Evolutionary conservation across 352 stramenopile species (phyloP).

Genomic region (Globisporangium irregulare): DNA sequence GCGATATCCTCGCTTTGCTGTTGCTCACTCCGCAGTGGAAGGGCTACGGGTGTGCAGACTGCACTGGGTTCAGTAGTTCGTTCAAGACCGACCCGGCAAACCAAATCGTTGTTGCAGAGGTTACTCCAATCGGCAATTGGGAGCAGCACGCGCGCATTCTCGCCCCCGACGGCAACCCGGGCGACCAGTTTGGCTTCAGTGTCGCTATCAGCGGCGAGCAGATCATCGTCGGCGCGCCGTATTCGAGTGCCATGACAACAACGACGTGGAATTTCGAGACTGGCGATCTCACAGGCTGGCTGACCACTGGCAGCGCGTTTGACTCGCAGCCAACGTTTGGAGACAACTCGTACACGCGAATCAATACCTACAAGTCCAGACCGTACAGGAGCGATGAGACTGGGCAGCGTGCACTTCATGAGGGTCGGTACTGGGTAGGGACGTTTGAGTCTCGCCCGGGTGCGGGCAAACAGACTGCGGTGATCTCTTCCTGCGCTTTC

Average conservation of each 20-base stretch:
- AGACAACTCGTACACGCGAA: conserved; percentile 89
- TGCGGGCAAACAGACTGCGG: conserved; percentile 49
- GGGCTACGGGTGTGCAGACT: conserved; percentile 59
- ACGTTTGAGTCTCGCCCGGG: conserved; percentile 91
- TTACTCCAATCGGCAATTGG: conserved; percentile 58
- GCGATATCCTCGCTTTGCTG: conserved; percentile 62
- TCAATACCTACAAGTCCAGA: conserved; percentile 63
- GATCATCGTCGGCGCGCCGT: conserved; percentile 65
- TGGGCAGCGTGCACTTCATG: conserved; percentile 48
- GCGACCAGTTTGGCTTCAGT: conserved; percentile 73
- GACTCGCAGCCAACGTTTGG: conserved; percentile 93
- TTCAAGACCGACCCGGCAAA: conserved; percentile 50
- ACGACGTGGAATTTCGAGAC: conserved; percentile 98
- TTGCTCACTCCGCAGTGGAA: conserved; percentile 63
- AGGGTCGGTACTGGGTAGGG: conserved; percentile 93
- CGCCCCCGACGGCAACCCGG: conserved; percentile 66
- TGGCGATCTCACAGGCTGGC: conserved; percentile 93
- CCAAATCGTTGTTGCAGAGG: conserved; percentile 56
- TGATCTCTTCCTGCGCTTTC: conserved; percentile 57
- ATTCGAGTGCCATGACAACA: conserved; percentile 64
- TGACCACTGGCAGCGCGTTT: conserved; percentile 91
- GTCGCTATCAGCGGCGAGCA: conserved; percentile 79
- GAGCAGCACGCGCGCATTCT: conserved; percentile 51
- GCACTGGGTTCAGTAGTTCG: conserved; percentile 66
- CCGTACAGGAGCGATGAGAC: conserved; percentile 27